Conservation (phyloP, 768 basidiomycete genomes). For the Auriculariales sp. region DNA sequence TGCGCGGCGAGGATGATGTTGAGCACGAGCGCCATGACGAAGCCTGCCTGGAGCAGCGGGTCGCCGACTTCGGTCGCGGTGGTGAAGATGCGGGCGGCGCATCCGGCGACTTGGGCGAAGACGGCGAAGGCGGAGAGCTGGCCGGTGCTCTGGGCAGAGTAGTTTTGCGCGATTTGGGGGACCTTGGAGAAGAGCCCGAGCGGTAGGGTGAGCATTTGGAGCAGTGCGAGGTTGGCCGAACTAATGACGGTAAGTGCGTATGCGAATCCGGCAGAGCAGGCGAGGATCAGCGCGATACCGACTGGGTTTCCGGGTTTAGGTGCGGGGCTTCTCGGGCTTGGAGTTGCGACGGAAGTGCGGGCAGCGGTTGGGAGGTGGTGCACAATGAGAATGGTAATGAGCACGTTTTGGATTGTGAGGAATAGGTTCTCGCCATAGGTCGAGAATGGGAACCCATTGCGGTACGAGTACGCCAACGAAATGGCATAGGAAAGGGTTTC, state of each 20-base stretch:
- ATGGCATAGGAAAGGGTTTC: conserved; percentile 89
- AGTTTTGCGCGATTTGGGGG: conserved; percentile 83
- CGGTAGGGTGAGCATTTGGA: conserved; percentile 80
- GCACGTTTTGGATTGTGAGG: conserved; percentile 74
- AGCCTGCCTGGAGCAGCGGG: conserved; percentile 64
- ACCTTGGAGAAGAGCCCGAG: conserved; percentile 85
- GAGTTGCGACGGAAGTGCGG: conserved; percentile 18
- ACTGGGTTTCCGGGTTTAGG: conserved; percentile 19
- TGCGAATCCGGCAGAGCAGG: conserved; percentile 19
- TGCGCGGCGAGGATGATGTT: conserved; percentile 78
- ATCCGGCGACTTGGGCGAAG: conserved; percentile 73
- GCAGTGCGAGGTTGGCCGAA: conserved; percentile 36
- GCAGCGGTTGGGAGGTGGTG: conserved; percentile 23
- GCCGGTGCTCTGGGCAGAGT: conserved; percentile 63
- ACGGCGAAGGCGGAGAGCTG: conserved; percentile 92
- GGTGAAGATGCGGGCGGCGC: conserved; percentile 85
- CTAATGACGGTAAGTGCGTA: conserved; percentile 26
- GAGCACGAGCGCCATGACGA: conserved; percentile 64
- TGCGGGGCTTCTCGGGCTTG: conserved; percentile 14
- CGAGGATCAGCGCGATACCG: conserved; percentile 19
- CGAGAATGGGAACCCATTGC: conserved; percentile 83
- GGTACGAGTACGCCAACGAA: conserved; percentile 71
- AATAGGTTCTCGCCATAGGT: conserved; percentile 98
- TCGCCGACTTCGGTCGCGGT: conserved; percentile 85
- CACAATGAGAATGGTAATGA: conserved; percentile 82